Base-by-base conservation (phyloP, 306 rosid genomes). In the Inga oerstediana region DNA sequence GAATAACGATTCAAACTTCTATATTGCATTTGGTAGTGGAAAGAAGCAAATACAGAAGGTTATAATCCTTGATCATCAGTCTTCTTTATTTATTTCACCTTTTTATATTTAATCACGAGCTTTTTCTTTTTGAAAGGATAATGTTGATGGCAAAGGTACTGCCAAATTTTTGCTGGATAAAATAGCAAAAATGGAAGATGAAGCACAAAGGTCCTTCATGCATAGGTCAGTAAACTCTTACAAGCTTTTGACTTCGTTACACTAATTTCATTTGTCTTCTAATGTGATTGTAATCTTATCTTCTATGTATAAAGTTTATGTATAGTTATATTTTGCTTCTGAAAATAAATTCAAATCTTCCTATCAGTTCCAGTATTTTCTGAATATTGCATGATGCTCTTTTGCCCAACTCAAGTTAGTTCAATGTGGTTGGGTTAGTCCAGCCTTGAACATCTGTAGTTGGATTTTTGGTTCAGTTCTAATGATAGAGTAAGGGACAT, bases 131-230 rank as follows among this genome's bases (percentile, higher is more conserved):
- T 82, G 66, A 79, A 89, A 96, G 99, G 97, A 81, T 87, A 16
- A 69, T 85, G 89, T 89, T 72, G 92, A 91, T 86, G 95, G 97
- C 30, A 91, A 89, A 59, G 97, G 95, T 81, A 94, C 98, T 75
- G 97, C 97, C 30, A 92, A 90, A 93, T 74, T 83, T 77, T 89
- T 96, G 88, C 82, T 96, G 87, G 89, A 92, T 85, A 88, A 78
- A 80, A 96, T 94, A 88, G 99, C 97, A 46, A 81, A 81, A 30
- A 15, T 65, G 95, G 99, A 96, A 88, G 82, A 91, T 56, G 98
- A 94, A 85, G 99, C 99, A 39, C 94, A 96, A 73, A 96, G 91
- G 84, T 96, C 99, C 86, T 94, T 96, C 81, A 96, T 96, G 99
- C 99, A 96, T 82, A 85, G 99, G 99, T 94, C 73, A 77, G 96